Evolutionary conservation across 352 stramenopile species (phyloP), one percentile per base, ranked within the genome.

Genomic region (Globisporangium camurandrum): DNA sequence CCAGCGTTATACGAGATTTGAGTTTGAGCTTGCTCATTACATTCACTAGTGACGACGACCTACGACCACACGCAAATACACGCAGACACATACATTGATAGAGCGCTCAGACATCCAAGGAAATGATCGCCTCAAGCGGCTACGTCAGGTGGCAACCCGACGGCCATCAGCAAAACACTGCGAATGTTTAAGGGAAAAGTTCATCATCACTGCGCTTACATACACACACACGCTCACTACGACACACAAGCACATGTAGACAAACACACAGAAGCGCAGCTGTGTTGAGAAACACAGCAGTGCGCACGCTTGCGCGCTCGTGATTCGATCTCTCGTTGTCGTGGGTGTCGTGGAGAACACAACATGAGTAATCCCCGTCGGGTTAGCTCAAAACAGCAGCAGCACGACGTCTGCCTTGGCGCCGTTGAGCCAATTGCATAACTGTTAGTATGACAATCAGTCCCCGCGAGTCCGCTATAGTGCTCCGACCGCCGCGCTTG

Each of bases 351-450:
- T 85, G 80, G 77, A 92, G 80, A 92, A 92, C 80, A 92, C 80
- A 82, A 92, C 78, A 86, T 92, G 80, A 92, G 80, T 92, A 86
- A 92, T 88, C 80, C 80, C 80, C 80, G 80, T 92, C 77, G 80
- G 75, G 80, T 92, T 92, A 89, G 79, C 80, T 88, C 75, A 50
- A 84, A 83, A 73, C 65, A 55, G 54, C 73, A 54, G 56, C 64
- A 64, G 57, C 71, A 87, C 71, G 73, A 86, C 79, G 67, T 84
- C 64, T 65, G 58, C 46, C n/a, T n/a, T n/a, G 42, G 42, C 47
- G 77, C 66, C 66, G 61, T 63, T 83, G 78, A 88, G 80, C 80
- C 80, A 92, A 92, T 92, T 92, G 80, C 80, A 92, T 92, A 92
- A 92, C 80, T 92, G 67, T 92, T 87, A 84, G 74, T 86, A 89